Conservation (phyloP, 768 basidiomycete genomes). For the Lentinula sp. region DNA sequence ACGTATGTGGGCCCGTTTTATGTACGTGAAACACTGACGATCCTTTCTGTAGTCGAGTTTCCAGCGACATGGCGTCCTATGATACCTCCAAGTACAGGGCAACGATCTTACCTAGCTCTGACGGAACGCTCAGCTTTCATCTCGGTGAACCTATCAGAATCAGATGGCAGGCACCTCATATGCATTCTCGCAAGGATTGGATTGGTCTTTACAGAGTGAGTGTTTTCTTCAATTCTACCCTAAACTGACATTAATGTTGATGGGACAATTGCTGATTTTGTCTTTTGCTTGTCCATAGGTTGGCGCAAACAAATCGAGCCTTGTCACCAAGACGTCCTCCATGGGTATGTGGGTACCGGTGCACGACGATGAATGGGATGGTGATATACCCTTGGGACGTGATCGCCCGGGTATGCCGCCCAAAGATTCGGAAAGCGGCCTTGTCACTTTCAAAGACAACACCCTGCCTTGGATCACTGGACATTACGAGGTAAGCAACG, state of each 20-base stretch:
- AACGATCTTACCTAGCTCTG: slow-evolving; percentile 46
- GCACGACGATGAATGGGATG: slow-evolving; percentile 90
- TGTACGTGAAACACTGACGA: background rate
- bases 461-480: slow-evolving; percentile 85
- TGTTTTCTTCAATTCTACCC: background rate
- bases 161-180: slow-evolving; percentile 79
- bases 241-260: background rate
- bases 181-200: slow-evolving; percentile 93
- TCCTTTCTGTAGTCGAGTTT: slow-evolving; percentile 54
- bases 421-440: slow-evolving; percentile 49
- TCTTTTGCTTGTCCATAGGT: slow-evolving; percentile 36
- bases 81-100: slow-evolving; percentile 79
- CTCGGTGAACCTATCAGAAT: slow-evolving; percentile 87
- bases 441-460: slow-evolving; percentile 69
- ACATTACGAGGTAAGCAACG: slow-evolving; percentile 65
- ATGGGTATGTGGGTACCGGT: slow-evolving; percentile 93
- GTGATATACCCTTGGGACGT: slow-evolving; percentile 61
- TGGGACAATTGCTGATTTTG: background rate
- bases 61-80: slow-evolving; percentile 73
- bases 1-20: slow-evolving; percentile 48
- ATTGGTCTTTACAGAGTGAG: slow-evolving; percentile 83
- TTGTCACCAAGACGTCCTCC: slow-evolving; percentile 80
- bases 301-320: slow-evolving; percentile 78
- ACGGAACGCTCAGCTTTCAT: slow-evolving; percentile 61
- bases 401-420: slow-evolving; percentile 21